Evolutionary conservation across 169 alveolate species (phyloP).

Genomic region (Eimeria tenella): DNA sequence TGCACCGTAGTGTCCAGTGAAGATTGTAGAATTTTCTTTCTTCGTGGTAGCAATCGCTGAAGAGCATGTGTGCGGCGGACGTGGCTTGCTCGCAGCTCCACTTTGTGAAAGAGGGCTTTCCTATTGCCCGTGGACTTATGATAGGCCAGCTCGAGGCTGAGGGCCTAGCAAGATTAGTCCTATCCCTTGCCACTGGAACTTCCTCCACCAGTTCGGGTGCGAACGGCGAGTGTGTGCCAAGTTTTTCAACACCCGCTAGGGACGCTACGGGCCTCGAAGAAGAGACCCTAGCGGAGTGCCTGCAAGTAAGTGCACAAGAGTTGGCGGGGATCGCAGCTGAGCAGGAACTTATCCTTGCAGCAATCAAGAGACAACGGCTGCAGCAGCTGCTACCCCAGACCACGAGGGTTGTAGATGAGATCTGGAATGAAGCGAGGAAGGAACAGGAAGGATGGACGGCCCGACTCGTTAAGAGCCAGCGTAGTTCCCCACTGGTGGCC

Average conservation of each 20-base stretch:
- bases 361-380: conserved; percentile 62
- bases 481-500: conserved; percentile 16
- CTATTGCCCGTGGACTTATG: conserved; percentile 59
- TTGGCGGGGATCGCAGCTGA: conserved; percentile 70
- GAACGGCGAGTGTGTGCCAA: neutral
- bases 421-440: conserved; percentile 58
- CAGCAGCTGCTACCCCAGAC: conserved; percentile 68
- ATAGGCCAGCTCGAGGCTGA: conserved; percentile 69
- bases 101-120: conserved; percentile 61
- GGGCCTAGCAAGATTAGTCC: conserved; percentile 53
- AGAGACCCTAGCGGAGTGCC: conserved; percentile 54
- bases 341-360: conserved; percentile 35
- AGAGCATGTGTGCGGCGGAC: neutral
- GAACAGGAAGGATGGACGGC: conserved; percentile 64
- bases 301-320: conserved; percentile 66
- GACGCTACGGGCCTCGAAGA: conserved; percentile 43
- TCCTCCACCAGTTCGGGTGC: neutral
- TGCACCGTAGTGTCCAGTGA: no score
- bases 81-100: conserved; percentile 43
- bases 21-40: no score
- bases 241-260: neutral
- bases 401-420: conserved; percentile 36
- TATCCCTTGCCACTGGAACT: conserved; percentile 16
- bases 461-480: conserved; percentile 18
- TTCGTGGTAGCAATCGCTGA: no score